Conservation (phyloP, 331 rosid species). For the Quercus tomentella region DNA sequence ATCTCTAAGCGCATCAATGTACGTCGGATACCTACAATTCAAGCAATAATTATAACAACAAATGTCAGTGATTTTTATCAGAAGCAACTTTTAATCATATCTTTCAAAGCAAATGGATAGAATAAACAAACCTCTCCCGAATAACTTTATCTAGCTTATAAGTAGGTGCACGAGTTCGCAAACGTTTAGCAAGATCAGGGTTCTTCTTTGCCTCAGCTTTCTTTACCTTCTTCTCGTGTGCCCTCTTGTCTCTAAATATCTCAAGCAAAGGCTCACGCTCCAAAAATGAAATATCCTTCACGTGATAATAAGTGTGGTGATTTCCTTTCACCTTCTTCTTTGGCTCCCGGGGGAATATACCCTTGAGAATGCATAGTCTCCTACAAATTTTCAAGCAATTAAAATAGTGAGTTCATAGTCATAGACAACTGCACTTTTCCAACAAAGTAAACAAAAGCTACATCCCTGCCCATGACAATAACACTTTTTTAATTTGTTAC, state of each 20-base stretch:
- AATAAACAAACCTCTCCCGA: conserved; percentile 59
- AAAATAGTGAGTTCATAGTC: neutral
- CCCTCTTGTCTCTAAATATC: conserved; percentile 59
- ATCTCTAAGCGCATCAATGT: conserved; percentile 85
- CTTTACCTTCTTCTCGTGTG: conserved; percentile 69
- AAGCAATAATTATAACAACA: conserved; percentile 11
- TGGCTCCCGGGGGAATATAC: conserved; percentile 87
- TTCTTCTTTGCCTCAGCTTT: conserved; percentile 86
- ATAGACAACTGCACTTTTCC: no score
- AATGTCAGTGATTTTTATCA: neutral
- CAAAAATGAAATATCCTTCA: conserved; percentile 84
- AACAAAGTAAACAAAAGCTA: neutral
- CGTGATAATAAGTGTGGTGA: conserved; percentile 87
- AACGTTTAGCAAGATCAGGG: conserved; percentile 53
- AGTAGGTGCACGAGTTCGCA: conserved; percentile 49
- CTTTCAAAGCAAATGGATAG: neutral
- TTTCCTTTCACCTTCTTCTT: conserved; percentile 92
- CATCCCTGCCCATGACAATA: no score
- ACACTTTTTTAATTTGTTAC: no score
- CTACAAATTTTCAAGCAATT: conserved; percentile 33
- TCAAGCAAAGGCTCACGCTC: conserved; percentile 87
- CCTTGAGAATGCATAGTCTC: conserved; percentile 86
- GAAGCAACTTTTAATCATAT: neutral
- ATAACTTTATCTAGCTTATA: conserved; percentile 64
- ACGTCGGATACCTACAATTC: conserved; percentile 73